Conservation (phyloP, 768 basidiomycete genomes). For the Lactarius vividus region DNA sequence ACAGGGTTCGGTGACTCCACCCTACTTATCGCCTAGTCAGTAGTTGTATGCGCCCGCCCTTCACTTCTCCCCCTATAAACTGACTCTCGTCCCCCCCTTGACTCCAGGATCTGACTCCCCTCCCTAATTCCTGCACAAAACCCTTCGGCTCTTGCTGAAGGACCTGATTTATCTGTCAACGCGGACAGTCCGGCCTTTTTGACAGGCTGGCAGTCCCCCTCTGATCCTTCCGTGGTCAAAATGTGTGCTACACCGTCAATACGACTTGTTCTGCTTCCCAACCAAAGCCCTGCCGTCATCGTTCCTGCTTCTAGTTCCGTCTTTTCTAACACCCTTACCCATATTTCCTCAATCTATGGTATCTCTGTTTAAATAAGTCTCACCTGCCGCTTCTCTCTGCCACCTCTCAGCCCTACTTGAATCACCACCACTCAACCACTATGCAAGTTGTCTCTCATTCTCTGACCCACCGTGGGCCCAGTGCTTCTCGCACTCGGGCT, state of each 20-base stretch:
- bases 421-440: conserved; percentile 12
- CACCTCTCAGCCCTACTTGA: conserved; percentile 12
- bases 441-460: conserved; percentile 45
- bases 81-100: conserved; percentile 3
- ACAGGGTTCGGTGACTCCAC: conserved; percentile 35
- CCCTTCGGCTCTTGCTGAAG: conserved; percentile 30
- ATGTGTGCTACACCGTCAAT: conserved; percentile 40
- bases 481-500: conserved; percentile 58
- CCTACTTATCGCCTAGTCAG: conserved; percentile 27
- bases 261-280: conserved; percentile 30
- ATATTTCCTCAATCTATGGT: conserved; percentile 18
- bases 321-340: conserved; percentile 16
- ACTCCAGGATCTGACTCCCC: conserved; percentile 14
- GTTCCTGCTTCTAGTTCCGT: conserved; percentile 24
- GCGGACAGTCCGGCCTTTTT: conserved; percentile 45
- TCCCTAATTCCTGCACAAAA: background rate
- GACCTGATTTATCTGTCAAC: conserved; percentile 31
- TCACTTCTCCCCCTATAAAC: conserved; percentile 24
- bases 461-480: conserved; percentile 69
- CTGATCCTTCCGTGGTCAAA: conserved; percentile 31
- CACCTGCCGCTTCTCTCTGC: background rate
- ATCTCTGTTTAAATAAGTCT: conserved; percentile 22
- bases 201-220: conserved; percentile 38
- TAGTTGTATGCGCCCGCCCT: background rate
- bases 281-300: conserved; percentile 29